These are phyloP conservation scores for Sugiyamaella marilandica DNA, from an alignment of 805 yeast genomes.

Conservation along the genomic window DNA sequence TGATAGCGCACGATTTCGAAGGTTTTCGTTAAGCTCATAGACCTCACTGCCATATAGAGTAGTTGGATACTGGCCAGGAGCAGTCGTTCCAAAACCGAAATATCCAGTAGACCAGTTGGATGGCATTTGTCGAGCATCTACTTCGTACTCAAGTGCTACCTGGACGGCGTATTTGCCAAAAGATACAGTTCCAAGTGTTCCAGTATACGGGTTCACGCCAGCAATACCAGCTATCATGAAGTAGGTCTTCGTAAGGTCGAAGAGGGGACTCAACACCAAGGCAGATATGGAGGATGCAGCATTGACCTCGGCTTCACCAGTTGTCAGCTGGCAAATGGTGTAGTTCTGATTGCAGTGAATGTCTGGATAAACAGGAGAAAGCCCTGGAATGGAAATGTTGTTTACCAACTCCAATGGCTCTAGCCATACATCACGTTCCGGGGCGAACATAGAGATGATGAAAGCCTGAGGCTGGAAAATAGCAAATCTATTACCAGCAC, in stretches of 20 bases:
- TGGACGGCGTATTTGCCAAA: constrained; percentile 59
- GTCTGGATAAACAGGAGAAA: constrained; percentile 55
- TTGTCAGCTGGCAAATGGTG: constrained; percentile 54
- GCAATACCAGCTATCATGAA: constrained; percentile 63
- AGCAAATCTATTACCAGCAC: constrained; percentile 2
- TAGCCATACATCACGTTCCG: constrained; percentile 52
- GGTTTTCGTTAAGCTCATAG: constrained; percentile 53
- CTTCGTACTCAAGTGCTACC: constrained; percentile 55
- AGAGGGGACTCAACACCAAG: constrained; percentile 47
- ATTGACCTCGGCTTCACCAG: constrained; percentile 68
- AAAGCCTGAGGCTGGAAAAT: constrained; percentile 45
- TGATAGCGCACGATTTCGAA: constrained; percentile 53
- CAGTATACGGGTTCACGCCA: constrained; percentile 54
- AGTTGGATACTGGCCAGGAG: constrained; percentile 48
- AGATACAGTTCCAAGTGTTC: constrained; percentile 57
- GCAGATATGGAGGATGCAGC: constrained; percentile 60
- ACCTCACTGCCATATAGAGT: constrained; percentile 61
- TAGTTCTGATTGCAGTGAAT: constrained; percentile 52
- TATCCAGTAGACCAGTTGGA: constrained; percentile 58
- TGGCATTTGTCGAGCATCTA: constrained; percentile 47
- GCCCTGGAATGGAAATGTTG: constrained; percentile 61
- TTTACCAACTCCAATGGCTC: constrained; percentile 43
- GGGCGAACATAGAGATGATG: constrained; percentile 51
- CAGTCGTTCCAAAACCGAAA: constrained; percentile 49
- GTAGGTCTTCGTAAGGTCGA: constrained; percentile 56